Conservation (phyloP, 2,329 filamentous ascomycete species). For the Fusarium torreyae region DNA sequence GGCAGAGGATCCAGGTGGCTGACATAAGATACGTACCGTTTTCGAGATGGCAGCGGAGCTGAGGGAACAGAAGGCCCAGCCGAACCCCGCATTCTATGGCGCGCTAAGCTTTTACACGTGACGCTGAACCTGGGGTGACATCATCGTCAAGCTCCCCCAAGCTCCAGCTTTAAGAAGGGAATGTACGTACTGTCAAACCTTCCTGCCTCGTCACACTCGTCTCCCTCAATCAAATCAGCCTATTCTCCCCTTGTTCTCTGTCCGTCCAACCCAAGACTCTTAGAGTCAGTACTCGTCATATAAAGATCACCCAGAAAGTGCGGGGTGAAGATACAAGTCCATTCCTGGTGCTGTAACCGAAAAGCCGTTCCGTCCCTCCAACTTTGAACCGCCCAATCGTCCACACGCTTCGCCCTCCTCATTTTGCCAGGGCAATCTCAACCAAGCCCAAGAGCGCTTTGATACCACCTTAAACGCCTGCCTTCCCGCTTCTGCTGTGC, state of each 20-base stretch:
- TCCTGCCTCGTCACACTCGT: conserved; percentile 23
- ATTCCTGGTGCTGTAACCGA: conserved; percentile 47
- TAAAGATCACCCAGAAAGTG: conserved; percentile 44
- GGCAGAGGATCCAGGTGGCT: conserved; percentile 3
- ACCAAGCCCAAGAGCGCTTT: conserved; percentile 22
- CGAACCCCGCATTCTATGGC: conserved; percentile 50
- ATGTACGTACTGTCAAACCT: conserved; percentile 47
- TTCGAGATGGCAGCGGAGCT: background rate
- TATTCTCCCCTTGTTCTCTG: conserved; percentile 37
- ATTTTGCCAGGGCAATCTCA: conserved; percentile 45
- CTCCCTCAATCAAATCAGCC: conserved; percentile 42
- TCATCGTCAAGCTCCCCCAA: conserved; percentile 48
- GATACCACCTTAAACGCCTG: conserved; percentile 41
- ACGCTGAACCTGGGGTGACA: conserved; percentile 44
- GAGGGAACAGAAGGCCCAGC: conserved; percentile 38
- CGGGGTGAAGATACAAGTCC: conserved; percentile 46
- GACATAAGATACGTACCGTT: conserved; percentile 31
- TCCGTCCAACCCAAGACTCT: conserved; percentile 7
- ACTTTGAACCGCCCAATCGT: conserved; percentile 43
- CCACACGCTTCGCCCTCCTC: conserved; percentile 38
- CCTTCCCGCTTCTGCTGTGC: conserved; percentile 47
- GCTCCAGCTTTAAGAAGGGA: conserved; percentile 51
- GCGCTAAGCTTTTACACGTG: conserved; percentile 48
- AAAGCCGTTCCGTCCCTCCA: conserved; percentile 51
- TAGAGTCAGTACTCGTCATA: conserved; percentile 32